Evolutionary conservation across 2,329 filamentous ascomycete genomes (phyloP), one percentile per base, ranked within the genome.

Genomic region (Aspergillus proliferans): DNA sequence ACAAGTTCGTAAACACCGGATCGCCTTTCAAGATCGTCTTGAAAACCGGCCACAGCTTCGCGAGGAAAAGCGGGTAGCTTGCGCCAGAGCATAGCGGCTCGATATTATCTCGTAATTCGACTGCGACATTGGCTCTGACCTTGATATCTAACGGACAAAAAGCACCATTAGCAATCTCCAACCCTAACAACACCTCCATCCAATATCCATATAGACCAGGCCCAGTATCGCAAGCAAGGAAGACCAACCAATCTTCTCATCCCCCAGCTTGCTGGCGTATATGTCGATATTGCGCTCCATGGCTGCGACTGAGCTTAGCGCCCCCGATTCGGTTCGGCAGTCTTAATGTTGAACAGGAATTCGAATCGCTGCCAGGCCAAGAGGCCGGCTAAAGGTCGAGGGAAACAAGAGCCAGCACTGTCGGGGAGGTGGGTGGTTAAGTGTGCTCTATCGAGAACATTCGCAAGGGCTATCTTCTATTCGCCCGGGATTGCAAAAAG

Each of bases 1-100:
- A 94, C 62, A 85, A 88, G 68, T 88, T 95, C 59, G 92, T 86
- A 67, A 98, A 97, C 56, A 94, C 87, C 36, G 90, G 91, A 62
- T 86, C 84, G 47, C 89, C 88, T 64, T 86, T 85, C 46, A 99
- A 76, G 47, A 95, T 88, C 67, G 81, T 84, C 65, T 93, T 81
- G 72, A 97, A 93, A 30, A 95, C 82, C 36, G 93, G 93, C 74
- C 97, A 86, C 62, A 96, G 78, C 71, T 88, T 88, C 64, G 88
- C 82, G 52, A 98, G 78, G 67, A 98, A 97, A 45, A 81, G 77
- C 24, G 81, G 72, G 68, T 97, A 98, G 60, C 84, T 84, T 48
- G 81, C 78, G 47, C 87, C 85, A 47, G 86, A 89, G 74, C 93
- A 95, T 63, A 89, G 81, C 57, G 66, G 68, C 62, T 98, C 94